Percentiles rank a stretch among this genome's conserved stretches.
phyloP scores from a whole-genome alignment of 495 filamentous ascomycete species.

The Bryoglossum gracile region DNA sequence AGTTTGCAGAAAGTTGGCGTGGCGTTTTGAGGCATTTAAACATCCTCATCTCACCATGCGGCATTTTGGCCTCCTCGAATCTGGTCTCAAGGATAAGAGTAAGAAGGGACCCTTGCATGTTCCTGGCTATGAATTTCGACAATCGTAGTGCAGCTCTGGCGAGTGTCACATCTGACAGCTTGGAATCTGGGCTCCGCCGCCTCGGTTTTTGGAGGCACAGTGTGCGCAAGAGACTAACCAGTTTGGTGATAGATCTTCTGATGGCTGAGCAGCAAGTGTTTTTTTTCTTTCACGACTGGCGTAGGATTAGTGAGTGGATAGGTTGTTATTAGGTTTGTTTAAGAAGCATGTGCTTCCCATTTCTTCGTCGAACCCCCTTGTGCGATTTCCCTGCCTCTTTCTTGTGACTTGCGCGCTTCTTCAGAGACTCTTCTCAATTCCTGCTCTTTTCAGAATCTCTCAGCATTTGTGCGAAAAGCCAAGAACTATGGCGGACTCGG shows the following conservation, averaged over 20 bases:
- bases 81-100: slow-evolving; percentile 19
- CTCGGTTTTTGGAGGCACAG: no score
- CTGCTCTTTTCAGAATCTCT: neutral
- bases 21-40: slow-evolving; percentile 16
- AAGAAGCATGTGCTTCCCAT: no score
- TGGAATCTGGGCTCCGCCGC: no score
- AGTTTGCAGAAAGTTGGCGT: neutral
- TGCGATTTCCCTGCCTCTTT: neutral
- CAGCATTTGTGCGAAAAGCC: neutral
- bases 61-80: slow-evolving; percentile 26
- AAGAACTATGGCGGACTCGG: slow-evolving; percentile 13
- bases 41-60: slow-evolving; percentile 13
- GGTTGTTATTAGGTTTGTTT: no score
- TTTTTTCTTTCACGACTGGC: no score
- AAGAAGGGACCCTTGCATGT: no score
- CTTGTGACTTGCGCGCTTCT: neutral
- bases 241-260: no score
- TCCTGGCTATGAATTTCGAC: neutral
- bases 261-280: no score
- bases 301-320: no score
- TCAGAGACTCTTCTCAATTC: neutral
- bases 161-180: neutral
- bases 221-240: no score
- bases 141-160: neutral
- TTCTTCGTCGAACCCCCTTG: no score